Base-by-base conservation (phyloP, 2,329 filamentous ascomycete genomes). In the Ramichloridium luteum region DNA sequence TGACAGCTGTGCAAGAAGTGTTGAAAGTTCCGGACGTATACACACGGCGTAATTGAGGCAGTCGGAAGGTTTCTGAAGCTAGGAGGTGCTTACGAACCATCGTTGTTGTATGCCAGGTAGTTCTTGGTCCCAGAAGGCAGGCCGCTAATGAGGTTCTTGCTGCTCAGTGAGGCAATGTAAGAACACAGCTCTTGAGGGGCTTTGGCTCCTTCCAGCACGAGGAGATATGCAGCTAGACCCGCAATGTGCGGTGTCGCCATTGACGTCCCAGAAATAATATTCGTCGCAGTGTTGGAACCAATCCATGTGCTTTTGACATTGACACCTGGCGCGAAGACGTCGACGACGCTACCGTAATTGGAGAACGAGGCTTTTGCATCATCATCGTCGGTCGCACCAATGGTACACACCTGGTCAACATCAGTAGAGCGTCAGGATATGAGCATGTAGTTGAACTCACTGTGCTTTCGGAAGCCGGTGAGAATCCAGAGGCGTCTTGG, bases 231-330 rank as follows among this genome's bases (percentile, higher is more conserved):
- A 10, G 72, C 74, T 3, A 82, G 61, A 28, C 78, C 78, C 28
- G 72, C 68, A 32, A 81, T 65, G 50, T 80, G 76, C 2, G 77
- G 77, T 22, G 68, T 67, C 15, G 77, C 74, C 72, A 77, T 77
- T 20, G 65, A 72, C 4, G 74, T 78, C 18, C 74, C 74, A 10
- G 61, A 67, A 45, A 73, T 60, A 16, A 48, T 60, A 28, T 55
- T 55, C 20, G 50, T 64, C 14, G 67, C 60, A 13, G 55, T 65
- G 22, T 51, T 55, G 29, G 48, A 48, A 20, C 60, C 58, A 33
- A 53, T 57, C 63, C 62, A 71, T 8, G 70, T 56, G 37, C 61
- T 67, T 0, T 60, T 46, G 16, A 62, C 46, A n/a, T 44, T 38
- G 3, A 51, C 55, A 8, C 56, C 55, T 3, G 70, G 68, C n/a